These are phyloP conservation scores for Pyrenophora teres DNA, from an alignment of 2,329 filamentous ascomycete species.

Conservation along the genomic window DNA sequence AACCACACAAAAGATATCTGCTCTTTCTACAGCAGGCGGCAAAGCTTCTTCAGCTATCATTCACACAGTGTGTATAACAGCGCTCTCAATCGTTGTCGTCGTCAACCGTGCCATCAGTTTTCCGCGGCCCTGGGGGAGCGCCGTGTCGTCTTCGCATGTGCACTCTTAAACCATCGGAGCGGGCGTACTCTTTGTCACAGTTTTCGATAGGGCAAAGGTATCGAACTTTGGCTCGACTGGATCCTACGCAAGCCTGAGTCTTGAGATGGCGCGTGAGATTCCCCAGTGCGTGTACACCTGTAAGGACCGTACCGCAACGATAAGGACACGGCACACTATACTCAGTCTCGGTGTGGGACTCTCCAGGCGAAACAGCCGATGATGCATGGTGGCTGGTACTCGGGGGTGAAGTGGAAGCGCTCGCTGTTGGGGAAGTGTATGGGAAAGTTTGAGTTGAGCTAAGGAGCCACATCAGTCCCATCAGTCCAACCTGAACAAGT, in stretches of 20 bases:
- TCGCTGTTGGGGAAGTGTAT: not conserved
- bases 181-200: slow-evolving; percentile 31
- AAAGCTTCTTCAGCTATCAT: not conserved
- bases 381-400: not conserved
- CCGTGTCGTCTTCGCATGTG: slow-evolving; percentile 24
- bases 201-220: slow-evolving; percentile 22
- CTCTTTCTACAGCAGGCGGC: not conserved
- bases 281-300: slow-evolving; percentile 32
- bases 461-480: not conserved
- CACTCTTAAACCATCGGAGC: slow-evolving; percentile 33
- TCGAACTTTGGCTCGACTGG: slow-evolving; percentile 17
- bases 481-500: not conserved
- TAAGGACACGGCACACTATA: slow-evolving; percentile 25
- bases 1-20: not conserved
- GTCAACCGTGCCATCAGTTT: not conserved
- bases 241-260: slow-evolving; percentile 26
- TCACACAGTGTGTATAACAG: not conserved
- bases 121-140: slow-evolving; percentile 10
- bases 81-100: slow-evolving; percentile 1
- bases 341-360: slow-evolving; percentile 1
- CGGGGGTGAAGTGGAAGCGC: not conserved
- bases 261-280: slow-evolving; percentile 39
- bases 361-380: not conserved
- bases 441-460: not conserved
- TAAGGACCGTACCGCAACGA: slow-evolving; percentile 27